Evolutionary conservation across 2,329 filamentous ascomycete genomes (phyloP), one percentile per base, ranked within the genome.

Genomic region (Alternaria sp.): DNA sequence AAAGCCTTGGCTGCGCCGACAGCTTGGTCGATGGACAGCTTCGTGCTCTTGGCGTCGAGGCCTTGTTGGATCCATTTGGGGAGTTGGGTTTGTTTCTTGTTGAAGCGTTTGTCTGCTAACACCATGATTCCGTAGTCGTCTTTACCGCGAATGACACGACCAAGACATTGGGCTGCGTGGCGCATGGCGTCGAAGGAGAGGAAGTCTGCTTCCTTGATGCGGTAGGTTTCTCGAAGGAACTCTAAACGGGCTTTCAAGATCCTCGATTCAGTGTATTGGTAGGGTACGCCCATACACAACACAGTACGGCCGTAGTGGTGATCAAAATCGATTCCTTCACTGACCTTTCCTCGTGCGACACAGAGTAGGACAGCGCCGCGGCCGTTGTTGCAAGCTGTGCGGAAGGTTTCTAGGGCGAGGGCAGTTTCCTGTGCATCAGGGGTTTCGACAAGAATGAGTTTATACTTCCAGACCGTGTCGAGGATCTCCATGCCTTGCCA

Each of bases 41-140:
- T 97, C 11, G 90, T 89, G 68, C 97, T 93, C 22, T 90, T 89
- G 51, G 97, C 93, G 32, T 91, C 83, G 61, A 99, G 85, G 3
- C 91, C 93, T 75, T 96, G 91, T 64, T 90, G 91, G 74, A 99
- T 99, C 95, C 95, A 99, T 76, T 97, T 97, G 11, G 95, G 95
- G 28, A 99, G 84, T 80, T 99, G 96, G 3, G 80, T 85, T 38
- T 93, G 86, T 81, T 98, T 98, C 82, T 95, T 96, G 76, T 93
- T 90, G 79, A 97, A 99, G 18, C 95, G 88, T 42, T 92, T 89
- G 78, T 99, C 95, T 2, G 96, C 95, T 28, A 99, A 85, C 5
- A 99, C 94, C 95, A 99, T 99, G 83, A 99, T 92, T n/a, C 95
- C 95, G 78, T 99, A 99, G 79, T 99, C 95, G 75, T 99, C 96